Base-by-base conservation (phyloP, 2,329 filamentous ascomycete genomes). In the Sclerotinia glacialis region DNA sequence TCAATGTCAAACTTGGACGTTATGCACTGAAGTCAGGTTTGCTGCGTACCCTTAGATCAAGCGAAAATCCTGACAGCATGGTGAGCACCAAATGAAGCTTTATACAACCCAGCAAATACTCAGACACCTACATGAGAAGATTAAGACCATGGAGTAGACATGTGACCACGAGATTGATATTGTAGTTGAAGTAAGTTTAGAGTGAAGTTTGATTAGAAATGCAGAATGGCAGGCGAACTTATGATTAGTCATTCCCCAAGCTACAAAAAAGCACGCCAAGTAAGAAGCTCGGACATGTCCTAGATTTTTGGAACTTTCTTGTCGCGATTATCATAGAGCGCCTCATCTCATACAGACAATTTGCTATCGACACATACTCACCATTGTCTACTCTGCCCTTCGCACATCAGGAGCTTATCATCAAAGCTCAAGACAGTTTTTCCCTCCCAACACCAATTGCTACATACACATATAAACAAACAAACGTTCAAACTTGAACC, bases 261-360 rank as follows among this genome's bases (percentile, higher is more conserved):
- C 56, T 47, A 47, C 26, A 34, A 46, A 46, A 34, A 37, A 40
- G 44, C 58, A 47, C 58, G 58, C 58, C 49, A 60, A 47, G 12
- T 26, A 50, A 61, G 58, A 61, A 61, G 58, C 58, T 61, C 58
- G 58, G 58, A 26, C 58, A 31, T n/a, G 9, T 49, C 58, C 44
- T 26, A 61, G 58, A 61, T 61, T 49, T 61, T 46, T 49, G 58
- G 58, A 61, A 61, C 58, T 61, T 61, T 61, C 58, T 49, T 55
- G 52, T 55, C 52, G 31, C 31, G 44, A 61, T 49, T 31, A 49
- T 49, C 46, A 61, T 23, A 34, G 23, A 47, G 58, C 44, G 58
- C 58, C 31, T 61, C n/a, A 40, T 49, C 46, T 49, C 37, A 49
- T 21, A 18, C 28, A 60, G 44, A 37, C 44, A 49, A 60, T 23